Evolutionary conservation across 768 basidiomycete genomes (phyloP), one percentile per base, ranked within the genome.

Genomic region (Lactarius indigo): DNA sequence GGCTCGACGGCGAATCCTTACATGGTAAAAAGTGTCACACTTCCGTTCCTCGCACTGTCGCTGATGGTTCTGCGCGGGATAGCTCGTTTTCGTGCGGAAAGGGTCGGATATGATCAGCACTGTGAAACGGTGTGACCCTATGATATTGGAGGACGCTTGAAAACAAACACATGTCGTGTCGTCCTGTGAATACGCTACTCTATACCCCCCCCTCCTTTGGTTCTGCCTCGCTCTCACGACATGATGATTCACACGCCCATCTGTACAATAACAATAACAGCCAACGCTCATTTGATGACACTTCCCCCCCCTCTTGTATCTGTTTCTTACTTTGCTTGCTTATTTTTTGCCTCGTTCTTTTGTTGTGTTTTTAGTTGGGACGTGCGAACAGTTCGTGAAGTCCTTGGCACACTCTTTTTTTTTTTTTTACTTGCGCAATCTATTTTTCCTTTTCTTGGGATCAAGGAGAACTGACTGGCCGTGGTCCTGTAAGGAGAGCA

Each of bases 1-100:
- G 92, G 91, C 26, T 89, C 85, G 20, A 93, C 87, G 41, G 92
- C 91, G n/a, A 94, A 94, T 73, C 92, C 92, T 31, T 94, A 94
- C 78, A 79, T 94, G 77, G 92, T 92, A 69, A 37, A n/a, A n/a
- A n/a, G n/a, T n/a, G n/a, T n/a, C n/a, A n/a, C n/a, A n/a, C n/a
- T n/a, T n/a, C n/a, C 68, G 90, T 77, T 10, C n/a, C 12, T 0
- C 15, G 1, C 18, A 35, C 7, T 5, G 23, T 50, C 12, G 47
- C 47, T 26, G 23, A 50, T 26, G 23, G 2, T 6, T 47, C 5
- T 1, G 37, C 5, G 9, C n/a, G n/a, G n/a, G n/a, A 5, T 50
- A 50, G 47, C 47, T 94, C 66, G 92, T 94, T 20, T 94, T 90
- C 75, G 88, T 90, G 58, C 84, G 89, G 17, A 92, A 90, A 76